A percentile compares a stretch with the other conserved stretches of the same genome.
Evolutionary conservation across 169 alveolate genomes (phyloP).

Genomic region (Plasmodium gaboni): DNA sequence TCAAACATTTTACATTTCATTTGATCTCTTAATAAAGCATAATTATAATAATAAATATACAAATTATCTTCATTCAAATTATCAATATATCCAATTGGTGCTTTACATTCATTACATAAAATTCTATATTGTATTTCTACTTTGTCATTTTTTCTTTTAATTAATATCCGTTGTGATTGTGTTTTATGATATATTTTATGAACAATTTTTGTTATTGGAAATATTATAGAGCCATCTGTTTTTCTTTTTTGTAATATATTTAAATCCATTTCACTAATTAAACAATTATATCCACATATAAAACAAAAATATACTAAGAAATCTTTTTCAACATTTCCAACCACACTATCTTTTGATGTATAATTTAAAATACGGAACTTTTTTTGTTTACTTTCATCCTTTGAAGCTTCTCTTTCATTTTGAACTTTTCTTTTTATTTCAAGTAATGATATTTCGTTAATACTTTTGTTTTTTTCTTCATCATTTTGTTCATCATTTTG

Average conservation of each 20-base stretch:
- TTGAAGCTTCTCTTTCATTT: constrained; percentile 59
- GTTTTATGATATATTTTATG: constrained; percentile 66
- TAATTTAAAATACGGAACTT: constrained; percentile 68
- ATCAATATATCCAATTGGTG: constrained; percentile 57
- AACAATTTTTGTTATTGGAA: constrained; percentile 30
- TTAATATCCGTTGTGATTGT: constrained; percentile 36
- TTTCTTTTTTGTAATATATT: constrained; percentile 48
- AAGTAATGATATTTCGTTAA: constrained; percentile 45
- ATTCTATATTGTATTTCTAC: constrained; percentile 61
- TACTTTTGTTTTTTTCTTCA: constrained; percentile 1
- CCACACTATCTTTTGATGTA: constrained; percentile 66
- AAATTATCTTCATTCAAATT: constrained; percentile 34
- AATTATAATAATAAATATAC: constrained; percentile 53
- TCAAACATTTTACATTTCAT: constrained; percentile 40
- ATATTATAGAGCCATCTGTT: constrained; percentile 63
- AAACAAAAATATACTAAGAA: constrained; percentile 70
- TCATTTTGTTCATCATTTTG: not conserved
- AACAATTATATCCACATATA: constrained; percentile 69
- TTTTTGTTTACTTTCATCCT: constrained; percentile 50
- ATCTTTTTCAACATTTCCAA: constrained; percentile 54
- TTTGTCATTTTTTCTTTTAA: constrained; percentile 31
- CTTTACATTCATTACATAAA: constrained; percentile 68
- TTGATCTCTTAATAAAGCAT: constrained; percentile 51
- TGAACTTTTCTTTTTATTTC: constrained; percentile 76
- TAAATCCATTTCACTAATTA: constrained; percentile 73